Conservation (phyloP, 2,329 filamentous ascomycete genomes). For the Trichophyton simii region DNA sequence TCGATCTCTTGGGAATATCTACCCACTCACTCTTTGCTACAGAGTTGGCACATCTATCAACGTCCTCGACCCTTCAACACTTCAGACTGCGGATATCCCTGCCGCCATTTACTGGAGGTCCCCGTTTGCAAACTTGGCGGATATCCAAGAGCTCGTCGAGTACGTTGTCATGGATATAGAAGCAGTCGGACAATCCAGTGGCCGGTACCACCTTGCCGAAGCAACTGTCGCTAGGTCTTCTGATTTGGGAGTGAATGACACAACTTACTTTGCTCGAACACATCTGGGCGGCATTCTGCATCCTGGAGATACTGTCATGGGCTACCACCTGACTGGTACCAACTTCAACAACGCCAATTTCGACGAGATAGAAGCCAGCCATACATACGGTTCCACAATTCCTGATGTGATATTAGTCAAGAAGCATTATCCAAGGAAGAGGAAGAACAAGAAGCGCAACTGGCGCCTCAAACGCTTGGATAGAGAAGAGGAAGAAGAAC, state of each 20-base stretch:
- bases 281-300: conserved; percentile 79
- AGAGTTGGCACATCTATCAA: conserved; percentile 82
- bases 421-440: conserved; percentile 83
- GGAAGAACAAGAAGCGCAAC: conserved; percentile 70
- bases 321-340: conserved; percentile 78
- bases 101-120: conserved; percentile 78
- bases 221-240: conserved; percentile 75
- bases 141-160: conserved; percentile 73
- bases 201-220: conserved; percentile 74
- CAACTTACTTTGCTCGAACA: conserved; percentile 77
- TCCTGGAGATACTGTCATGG: conserved; percentile 82
- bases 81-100: conserved; percentile 79
- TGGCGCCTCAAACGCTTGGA: conserved; percentile 94
- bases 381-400: conserved; percentile 62
- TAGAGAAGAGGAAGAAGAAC: conserved; percentile 60
- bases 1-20: conserved; percentile 76
- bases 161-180: conserved; percentile 96
- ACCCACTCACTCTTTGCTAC: conserved; percentile 73
- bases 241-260: conserved; percentile 76
- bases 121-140: conserved; percentile 72
- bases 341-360: conserved; percentile 87
- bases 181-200: conserved; percentile 58
- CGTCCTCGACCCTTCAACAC: conserved; percentile 76
- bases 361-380: conserved; percentile 67
- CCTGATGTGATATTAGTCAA: conserved; percentile 92